Evolutionary conservation across 176 grass and related monocot genomes (phyloP), one percentile per base, ranked within the genome.

Genomic region (Chrysopogon serrulatus): DNA sequence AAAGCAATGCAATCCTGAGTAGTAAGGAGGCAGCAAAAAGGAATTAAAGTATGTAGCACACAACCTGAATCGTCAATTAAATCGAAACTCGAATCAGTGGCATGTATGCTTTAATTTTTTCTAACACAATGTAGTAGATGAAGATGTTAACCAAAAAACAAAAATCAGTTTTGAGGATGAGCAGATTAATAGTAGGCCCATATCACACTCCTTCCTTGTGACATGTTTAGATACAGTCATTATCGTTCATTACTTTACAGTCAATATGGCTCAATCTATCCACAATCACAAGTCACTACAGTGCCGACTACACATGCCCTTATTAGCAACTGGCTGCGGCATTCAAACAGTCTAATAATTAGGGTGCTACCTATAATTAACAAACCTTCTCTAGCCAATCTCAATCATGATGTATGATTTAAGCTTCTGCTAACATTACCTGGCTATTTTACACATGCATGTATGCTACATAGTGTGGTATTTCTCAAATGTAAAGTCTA

Each of bases 1-100:
- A 83, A 18, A 70, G 82, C 47, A 85, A 85, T 72, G 62, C 43
- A 44, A 72, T 80, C 49, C 68, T 56, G 24, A 32, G 53, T 33
- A 83, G 26, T 27, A 67, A 79, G 69, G 30, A 73, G 4, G 41
- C 43, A 83, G 26, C 23, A 43, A 75, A 67, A 65, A 73, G 18
- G 21, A 80, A 71, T 28, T 48, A n/a, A 21, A 7, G 51, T 28
- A 57, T 79, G 41, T 40, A 80, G 72, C 48, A 86, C n/a, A 2
- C 31, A 86, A 77, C 43, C 6, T 76, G 81, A 47, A 16, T 36
- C 57, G 11, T 53, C 15, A 77, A 41, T 64, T 63, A 47, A 45
- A 71, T 28, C 4, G 23, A 16, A 24, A 12, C 19, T 70, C 23
- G 2, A 42, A 42, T 10, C 19, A 41, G 11, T 40, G 64, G 34